A percentile compares a stretch with the other conserved stretches of the same genome.
phyloP scores from a whole-genome alignment of 148 eudicot genomes.

The Heliamphora exappendiculata region DNA sequence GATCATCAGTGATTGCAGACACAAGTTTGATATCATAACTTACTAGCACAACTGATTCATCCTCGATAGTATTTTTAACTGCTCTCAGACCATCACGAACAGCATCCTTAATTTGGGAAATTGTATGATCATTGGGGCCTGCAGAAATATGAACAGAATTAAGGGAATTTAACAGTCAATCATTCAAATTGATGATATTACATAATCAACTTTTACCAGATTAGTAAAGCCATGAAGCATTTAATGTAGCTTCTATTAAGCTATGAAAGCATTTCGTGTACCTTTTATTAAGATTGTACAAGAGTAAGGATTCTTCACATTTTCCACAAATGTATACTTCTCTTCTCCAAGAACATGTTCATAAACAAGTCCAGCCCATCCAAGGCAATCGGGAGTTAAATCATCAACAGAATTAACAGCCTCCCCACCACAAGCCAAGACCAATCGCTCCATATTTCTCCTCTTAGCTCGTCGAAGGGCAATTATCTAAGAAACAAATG shows the following conservation, averaged over 20 bases:
- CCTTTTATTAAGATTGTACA: conserved; percentile 95
- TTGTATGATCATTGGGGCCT: conserved; percentile 99
- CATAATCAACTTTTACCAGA: neutral
- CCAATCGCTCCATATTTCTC: conserved; percentile 93
- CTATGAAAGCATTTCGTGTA: conserved; percentile 16
- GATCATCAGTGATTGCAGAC: no score
- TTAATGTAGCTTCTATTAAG: no score
- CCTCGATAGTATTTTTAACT: conserved; percentile 94
- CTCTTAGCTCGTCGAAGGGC: conserved; percentile 92
- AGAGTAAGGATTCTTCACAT: conserved; percentile 89
- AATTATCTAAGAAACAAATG: conserved; percentile 43
- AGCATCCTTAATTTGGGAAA: conserved; percentile 98
- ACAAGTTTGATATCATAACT: conserved; percentile 12
- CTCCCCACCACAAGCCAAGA: conserved; percentile 98
- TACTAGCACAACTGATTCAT: conserved; percentile 81
- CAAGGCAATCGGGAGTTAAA: conserved; percentile 80
- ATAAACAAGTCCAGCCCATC: conserved; percentile 97
- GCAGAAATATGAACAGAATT: neutral
- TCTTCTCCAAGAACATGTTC: conserved; percentile 98
- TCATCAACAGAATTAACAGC: conserved; percentile 92
- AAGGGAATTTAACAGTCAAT: neutral
- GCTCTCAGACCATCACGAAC: conserved; percentile 96
- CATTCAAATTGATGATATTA: neutral
- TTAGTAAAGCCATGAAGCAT: no score
- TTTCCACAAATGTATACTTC: conserved; percentile 92